These are phyloP conservation scores for Pythium chondricola DNA, from an alignment of 352 stramenopile genomes.

Conservation along the genomic window DNA sequence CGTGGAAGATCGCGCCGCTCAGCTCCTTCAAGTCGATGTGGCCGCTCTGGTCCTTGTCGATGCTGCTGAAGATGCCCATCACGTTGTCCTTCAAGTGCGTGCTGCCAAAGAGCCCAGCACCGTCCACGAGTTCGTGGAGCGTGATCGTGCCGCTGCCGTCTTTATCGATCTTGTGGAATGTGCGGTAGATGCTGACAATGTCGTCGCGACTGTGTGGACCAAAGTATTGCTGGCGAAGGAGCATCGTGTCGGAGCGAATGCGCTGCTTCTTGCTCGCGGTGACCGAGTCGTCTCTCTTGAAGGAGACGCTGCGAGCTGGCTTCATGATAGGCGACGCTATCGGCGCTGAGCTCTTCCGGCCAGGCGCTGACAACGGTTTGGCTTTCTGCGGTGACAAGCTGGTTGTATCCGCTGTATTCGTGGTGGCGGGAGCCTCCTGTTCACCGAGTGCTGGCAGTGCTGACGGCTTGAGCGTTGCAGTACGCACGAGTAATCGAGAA, in stretches of 20 bases:
- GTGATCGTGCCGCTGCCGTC: constrained; percentile 66
- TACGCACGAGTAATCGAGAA: constrained; percentile 16
- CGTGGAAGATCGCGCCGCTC: constrained; percentile 48
- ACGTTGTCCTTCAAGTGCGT: constrained; percentile 64
- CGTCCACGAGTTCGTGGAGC: constrained; percentile 48
- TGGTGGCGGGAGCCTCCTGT: background rate
- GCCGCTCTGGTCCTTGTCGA: constrained; percentile 71
- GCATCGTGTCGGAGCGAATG: constrained; percentile 47
- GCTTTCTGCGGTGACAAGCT: background rate
- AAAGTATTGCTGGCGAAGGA: constrained; percentile 62
- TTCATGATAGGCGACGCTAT: too few species aligned
- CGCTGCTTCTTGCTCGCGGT: constrained; percentile 45
- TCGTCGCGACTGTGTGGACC: constrained; percentile 59
- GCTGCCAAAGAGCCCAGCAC: constrained; percentile 51
- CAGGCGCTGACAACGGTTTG: background rate
- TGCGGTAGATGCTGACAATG: constrained; percentile 64
- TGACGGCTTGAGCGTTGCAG: constrained; percentile 3
- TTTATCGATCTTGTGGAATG: constrained; percentile 65
- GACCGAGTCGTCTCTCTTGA: too few species aligned
- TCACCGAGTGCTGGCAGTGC: background rate
- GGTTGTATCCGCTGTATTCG: background rate
- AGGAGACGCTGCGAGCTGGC: too few species aligned
- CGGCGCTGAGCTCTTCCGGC: background rate
- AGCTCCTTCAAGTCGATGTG: constrained; percentile 69
- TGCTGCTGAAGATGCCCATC: constrained; percentile 68